Conservation (phyloP, 2,329 filamentous ascomycete species). For the Lachnellula arida region DNA sequence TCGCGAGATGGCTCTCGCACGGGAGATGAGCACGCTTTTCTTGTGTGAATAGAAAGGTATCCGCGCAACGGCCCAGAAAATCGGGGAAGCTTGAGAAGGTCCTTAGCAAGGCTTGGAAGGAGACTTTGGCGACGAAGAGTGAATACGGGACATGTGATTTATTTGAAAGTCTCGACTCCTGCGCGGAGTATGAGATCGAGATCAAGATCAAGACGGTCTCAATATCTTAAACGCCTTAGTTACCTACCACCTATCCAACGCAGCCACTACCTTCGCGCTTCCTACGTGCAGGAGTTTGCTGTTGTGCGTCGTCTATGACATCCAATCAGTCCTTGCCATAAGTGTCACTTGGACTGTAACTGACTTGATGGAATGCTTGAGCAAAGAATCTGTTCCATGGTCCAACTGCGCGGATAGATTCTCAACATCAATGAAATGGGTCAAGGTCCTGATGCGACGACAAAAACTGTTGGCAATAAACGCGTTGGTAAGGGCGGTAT, state of each 20-base stretch:
- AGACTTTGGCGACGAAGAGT: no score
- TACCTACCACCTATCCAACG: neutral
- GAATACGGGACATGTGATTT: neutral
- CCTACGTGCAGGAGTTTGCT: neutral
- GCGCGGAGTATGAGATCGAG: no score
- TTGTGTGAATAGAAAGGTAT: neutral
- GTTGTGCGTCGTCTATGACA: neutral
- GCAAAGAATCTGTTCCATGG: neutral
- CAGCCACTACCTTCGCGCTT: no score
- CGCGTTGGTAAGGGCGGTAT: no score
- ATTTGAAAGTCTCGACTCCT: neutral
- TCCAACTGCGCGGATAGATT: neutral
- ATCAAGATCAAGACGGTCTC: no score
- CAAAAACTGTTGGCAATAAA: no score
- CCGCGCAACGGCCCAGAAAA: neutral
- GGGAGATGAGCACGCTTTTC: neutral
- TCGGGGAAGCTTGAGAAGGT: no score
- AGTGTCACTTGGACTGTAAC: neutral
- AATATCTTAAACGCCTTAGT: neutral
- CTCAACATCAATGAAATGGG: neutral
- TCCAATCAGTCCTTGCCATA: neutral
- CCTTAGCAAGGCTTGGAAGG: no score
- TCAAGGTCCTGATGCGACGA: no score
- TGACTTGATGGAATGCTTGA: neutral
- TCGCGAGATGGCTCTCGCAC: neutral